Evolutionary conservation across 148 eudicot genomes (phyloP).

Genomic region (Polygonum maritimum): DNA sequence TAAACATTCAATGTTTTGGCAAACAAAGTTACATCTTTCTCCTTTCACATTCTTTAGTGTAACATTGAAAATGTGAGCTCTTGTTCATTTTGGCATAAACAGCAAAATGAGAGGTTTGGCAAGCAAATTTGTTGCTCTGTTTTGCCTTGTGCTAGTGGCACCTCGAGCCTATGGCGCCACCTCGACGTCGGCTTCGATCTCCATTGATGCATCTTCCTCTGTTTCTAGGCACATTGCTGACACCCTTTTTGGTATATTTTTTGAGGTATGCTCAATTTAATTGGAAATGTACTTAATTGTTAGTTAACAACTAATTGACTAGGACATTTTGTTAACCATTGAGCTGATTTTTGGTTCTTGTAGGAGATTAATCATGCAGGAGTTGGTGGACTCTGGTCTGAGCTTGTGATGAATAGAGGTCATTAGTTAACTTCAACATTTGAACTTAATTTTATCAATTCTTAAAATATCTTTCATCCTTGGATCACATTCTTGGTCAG

Average conservation of each 20-base stretch:
- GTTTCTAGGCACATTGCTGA: neutral
- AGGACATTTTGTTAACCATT: neutral
- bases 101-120: slow-evolving; percentile 4
- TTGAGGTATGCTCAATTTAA: neutral
- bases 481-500: no score
- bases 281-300: neutral
- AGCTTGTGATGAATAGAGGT: slow-evolving; percentile 37
- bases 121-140: neutral
- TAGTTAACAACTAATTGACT: no score
- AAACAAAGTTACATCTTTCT: no score
- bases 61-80: no score
- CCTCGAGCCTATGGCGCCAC: neutral
- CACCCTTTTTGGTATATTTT: neutral
- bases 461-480: no score
- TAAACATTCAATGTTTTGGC: no score
- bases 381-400: slow-evolving; percentile 39
- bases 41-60: no score
- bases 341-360: neutral
- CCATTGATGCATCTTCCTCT: slow-evolving; percentile 3
- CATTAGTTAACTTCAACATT: neutral
- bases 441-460: neutral
- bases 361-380: slow-evolving; percentile 49
- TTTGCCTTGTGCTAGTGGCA: neutral
- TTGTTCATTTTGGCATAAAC: neutral
- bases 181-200: neutral